Evolutionary conservation across 2,329 filamentous ascomycete genomes (phyloP).

Genomic region (Beauveria scarabaeidicola): DNA sequence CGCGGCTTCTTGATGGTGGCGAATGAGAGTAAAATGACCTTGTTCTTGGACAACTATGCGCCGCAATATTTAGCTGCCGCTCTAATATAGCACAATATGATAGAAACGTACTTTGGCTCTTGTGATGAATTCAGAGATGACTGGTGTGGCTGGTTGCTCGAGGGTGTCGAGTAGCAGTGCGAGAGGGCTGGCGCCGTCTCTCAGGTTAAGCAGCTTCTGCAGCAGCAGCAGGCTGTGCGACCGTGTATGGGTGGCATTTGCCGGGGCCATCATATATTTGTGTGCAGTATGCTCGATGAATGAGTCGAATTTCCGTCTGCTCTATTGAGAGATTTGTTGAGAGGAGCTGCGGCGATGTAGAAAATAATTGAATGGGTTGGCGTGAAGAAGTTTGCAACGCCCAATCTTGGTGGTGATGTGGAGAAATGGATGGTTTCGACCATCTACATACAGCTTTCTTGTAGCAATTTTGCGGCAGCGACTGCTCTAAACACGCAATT

Average conservation of each 20-base stretch:
- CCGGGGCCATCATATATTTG: constrained; percentile 40
- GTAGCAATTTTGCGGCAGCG: not conserved
- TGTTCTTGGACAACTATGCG: constrained; percentile 49
- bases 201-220: constrained; percentile 69
- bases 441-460: not conserved
- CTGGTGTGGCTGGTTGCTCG: constrained; percentile 65
- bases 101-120: constrained; percentile 56
- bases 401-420: not conserved
- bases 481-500: not conserved
- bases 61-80: not conserved
- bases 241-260: constrained; percentile 57
- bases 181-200: constrained; percentile 75
- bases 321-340: too few relatives aligned
- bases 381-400: not conserved
- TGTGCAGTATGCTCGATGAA: too few relatives aligned
- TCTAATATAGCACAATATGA: not conserved
- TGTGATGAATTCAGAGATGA: constrained; percentile 65
- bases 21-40: constrained; percentile 71
- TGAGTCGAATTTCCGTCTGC: too few relatives aligned
- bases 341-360: not conserved
- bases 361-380: not conserved
- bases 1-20: constrained; percentile 58
- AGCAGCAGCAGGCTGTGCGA: constrained; percentile 80
- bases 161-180: constrained; percentile 79
- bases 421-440: not conserved